A percentile compares a stretch with the other conserved stretches of the same genome.
These are phyloP conservation scores for Solanum peruvianum DNA, from an alignment of 257 asterid genomes.

Conservation along the genomic window DNA sequence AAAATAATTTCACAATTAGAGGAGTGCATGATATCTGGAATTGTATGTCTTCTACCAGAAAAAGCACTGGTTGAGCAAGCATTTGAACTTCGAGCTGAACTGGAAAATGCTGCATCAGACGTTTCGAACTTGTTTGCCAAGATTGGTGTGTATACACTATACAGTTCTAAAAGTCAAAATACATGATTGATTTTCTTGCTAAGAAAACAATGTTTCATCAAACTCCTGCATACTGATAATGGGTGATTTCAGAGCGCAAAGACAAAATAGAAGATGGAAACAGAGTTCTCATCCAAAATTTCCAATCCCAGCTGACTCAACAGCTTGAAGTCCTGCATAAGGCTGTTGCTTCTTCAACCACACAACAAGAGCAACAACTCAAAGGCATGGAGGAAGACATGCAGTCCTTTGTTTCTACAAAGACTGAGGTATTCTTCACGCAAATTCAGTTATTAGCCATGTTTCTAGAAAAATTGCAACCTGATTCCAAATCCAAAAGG, in stretches of 20 bases:
- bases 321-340: slow-evolving; percentile 82
- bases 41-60: slow-evolving; percentile 30
- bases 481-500: background rate
- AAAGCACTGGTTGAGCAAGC: slow-evolving; percentile 86
- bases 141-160: slow-evolving; percentile 58
- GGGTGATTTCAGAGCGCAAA: slow-evolving; percentile 59
- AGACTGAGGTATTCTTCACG: slow-evolving; percentile 48
- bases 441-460: background rate
- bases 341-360: slow-evolving; percentile 74
- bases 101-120: slow-evolving; percentile 84
- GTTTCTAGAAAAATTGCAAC: background rate
- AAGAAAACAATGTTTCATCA: background rate
- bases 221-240: background rate
- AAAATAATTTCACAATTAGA: background rate
- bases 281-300: slow-evolving; percentile 62
- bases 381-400: slow-evolving; percentile 94
- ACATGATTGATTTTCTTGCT: background rate
- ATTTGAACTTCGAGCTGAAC: slow-evolving; percentile 81
- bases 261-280: slow-evolving; percentile 86
- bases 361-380: slow-evolving; percentile 77
- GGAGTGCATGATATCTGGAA: background rate
- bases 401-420: slow-evolving; percentile 82
- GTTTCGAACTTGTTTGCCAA: slow-evolving; percentile 74
- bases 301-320: slow-evolving; percentile 74
- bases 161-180: background rate